Evolutionary conservation across 352 stramenopile species (phyloP).

Genomic region (Plasmopara viticola): DNA sequence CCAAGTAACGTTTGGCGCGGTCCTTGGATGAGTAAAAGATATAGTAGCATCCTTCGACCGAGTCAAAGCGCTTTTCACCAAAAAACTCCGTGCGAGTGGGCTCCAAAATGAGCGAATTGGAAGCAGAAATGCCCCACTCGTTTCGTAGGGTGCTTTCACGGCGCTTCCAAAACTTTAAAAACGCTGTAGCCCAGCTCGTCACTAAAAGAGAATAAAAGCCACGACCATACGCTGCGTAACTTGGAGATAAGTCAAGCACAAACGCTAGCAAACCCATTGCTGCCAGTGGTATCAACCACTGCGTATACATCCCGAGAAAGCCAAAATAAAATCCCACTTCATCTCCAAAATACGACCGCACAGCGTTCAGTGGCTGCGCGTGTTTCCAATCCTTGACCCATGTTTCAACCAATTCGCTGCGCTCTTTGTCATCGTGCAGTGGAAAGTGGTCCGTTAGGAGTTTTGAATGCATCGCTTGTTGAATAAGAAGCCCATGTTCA

Average conservation of each 20-base stretch:
- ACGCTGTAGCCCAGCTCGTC: slow-evolving; percentile 85
- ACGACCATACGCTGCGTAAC: slow-evolving; percentile 52
- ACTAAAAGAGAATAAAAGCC: slow-evolving; percentile 86
- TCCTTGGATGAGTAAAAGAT: slow-evolving; percentile 79
- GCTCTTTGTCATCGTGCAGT: slow-evolving; percentile 68
- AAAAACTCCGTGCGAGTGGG: slow-evolving; percentile 57
- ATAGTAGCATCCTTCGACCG: slow-evolving; percentile 77
- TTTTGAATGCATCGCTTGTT: slow-evolving; percentile 59
- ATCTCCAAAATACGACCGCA: slow-evolving; percentile 78
- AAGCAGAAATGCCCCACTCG: slow-evolving; percentile 67
- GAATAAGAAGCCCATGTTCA: slow-evolving; percentile 59
- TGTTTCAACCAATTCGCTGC: slow-evolving; percentile 47
- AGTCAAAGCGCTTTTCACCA: slow-evolving; percentile 68
- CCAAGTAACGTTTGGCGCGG: slow-evolving; percentile 64
- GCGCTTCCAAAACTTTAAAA: slow-evolving; percentile 91
- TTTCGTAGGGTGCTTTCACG: slow-evolving; percentile 79
- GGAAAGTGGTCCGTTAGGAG: slow-evolving; percentile 68
- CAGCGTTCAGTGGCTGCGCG: slow-evolving; percentile 45
- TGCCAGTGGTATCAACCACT: slow-evolving; percentile 89
- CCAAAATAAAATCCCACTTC: slow-evolving; percentile 97
- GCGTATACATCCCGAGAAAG: slow-evolving; percentile 94
- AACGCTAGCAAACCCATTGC: slow-evolving; percentile 87
- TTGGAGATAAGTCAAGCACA: slow-evolving; percentile 60
- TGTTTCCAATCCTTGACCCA: slow-evolving; percentile 74
- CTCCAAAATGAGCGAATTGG: slow-evolving; percentile 42